These are phyloP conservation scores for Citropsis articulata DNA, from an alignment of 345 rosid species.

Conservation along the genomic window DNA sequence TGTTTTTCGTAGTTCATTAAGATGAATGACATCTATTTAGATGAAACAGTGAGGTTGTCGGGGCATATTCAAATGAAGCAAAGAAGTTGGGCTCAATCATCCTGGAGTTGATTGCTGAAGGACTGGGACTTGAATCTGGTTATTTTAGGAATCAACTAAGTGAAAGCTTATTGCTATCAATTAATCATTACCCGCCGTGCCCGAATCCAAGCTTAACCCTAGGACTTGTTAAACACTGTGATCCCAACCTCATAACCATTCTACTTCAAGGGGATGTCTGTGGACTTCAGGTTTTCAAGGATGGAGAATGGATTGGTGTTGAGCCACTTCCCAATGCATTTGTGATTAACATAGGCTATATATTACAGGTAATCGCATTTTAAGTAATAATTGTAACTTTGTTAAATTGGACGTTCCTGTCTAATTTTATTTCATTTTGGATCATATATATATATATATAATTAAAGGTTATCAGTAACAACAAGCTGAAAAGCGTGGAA, in stretches of 20 bases:
- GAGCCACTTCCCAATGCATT: constrained; percentile 33
- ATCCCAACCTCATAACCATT: constrained; percentile 28
- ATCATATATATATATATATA: not conserved
- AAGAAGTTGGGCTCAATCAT: constrained; percentile 29
- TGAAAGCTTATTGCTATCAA: constrained; percentile 12
- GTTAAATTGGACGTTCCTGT: not conserved
- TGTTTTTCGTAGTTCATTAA: not conserved
- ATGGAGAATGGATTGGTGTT: constrained; percentile 32
- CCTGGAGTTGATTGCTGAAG: constrained; percentile 30
- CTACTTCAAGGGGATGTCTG: constrained; percentile 30
- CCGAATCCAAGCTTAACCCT: constrained; percentile 38
- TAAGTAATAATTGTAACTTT: not conserved
- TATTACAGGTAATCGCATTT: constrained; percentile 2
- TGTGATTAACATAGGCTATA: constrained; percentile 30
- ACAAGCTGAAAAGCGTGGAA: constrained; percentile 30
- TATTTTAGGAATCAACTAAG: constrained; percentile 17
- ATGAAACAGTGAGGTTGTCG: constrained; percentile 22
- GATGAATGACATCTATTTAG: not conserved
- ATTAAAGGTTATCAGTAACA: constrained; percentile 29
- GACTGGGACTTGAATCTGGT: constrained; percentile 29
- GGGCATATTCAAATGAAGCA: constrained; percentile 25
- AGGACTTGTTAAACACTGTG: constrained; percentile 32
- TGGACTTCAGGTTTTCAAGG: constrained; percentile 39
- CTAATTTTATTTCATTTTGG: not conserved
- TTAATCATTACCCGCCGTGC: constrained; percentile 36